Conservation (phyloP, 2,329 filamentous ascomycete genomes). For the Aspergillus caelatus region DNA sequence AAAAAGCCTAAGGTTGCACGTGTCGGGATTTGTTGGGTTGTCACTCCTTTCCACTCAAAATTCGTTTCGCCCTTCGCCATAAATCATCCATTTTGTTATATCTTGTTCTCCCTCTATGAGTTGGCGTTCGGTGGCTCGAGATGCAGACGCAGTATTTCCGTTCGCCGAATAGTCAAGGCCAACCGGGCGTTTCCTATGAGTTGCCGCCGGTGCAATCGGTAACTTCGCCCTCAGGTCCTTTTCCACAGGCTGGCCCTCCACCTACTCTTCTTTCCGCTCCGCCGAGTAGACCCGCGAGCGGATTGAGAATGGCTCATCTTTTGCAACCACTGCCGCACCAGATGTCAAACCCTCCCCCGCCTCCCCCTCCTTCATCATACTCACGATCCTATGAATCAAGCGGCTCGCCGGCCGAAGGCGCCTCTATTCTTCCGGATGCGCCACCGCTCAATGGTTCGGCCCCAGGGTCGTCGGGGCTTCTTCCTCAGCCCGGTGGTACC, state of each 20-base stretch:
- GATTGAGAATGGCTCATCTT: conserved; percentile 46
- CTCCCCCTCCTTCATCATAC: conserved; percentile 33
- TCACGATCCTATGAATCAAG: conserved; percentile 44
- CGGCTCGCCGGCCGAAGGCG: conserved; percentile 42
- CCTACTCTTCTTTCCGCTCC: conserved; percentile 38
- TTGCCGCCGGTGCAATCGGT: conserved; percentile 40
- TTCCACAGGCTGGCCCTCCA: conserved; percentile 27
- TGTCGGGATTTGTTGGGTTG: conserved; percentile 6
- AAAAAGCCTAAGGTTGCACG: conserved; percentile 1
- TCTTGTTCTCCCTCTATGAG: conserved; percentile 20
- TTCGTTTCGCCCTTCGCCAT: neutral
- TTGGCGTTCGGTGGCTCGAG: conserved; percentile 18
- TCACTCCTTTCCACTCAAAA: conserved; percentile 7
- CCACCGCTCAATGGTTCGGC: conserved; percentile 42
- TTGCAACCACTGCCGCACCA: conserved; percentile 40
- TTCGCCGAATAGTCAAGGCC: conserved; percentile 27
- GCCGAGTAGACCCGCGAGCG: conserved; percentile 42
- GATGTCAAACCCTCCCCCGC: conserved; percentile 23
- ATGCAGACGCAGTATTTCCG: conserved; percentile 42
- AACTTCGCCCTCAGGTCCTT: conserved; percentile 34
- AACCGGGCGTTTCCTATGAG: conserved; percentile 33
- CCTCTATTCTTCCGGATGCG: conserved; percentile 39
- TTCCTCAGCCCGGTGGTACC: conserved; percentile 44
- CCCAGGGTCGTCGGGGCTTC: conserved; percentile 36
- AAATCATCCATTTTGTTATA: neutral